These are phyloP conservation scores for Globisporangium lucens DNA, from an alignment of 352 stramenopile species.

Conservation along the genomic window DNA sequence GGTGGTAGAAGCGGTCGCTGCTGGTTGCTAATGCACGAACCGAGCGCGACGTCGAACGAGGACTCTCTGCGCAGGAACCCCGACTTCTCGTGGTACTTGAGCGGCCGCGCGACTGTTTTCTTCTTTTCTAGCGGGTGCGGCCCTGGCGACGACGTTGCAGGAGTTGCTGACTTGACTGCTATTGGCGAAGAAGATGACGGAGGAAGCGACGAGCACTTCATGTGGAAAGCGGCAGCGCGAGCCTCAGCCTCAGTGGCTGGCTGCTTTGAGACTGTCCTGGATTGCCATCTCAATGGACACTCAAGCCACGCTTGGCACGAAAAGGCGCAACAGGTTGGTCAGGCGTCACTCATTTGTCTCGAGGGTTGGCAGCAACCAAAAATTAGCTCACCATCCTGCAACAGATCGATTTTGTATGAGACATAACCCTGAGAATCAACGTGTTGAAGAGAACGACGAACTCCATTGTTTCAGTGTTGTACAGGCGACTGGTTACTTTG, in stretches of 20 bases:
- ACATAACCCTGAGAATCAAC: too few relatives aligned
- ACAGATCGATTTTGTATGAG: too few relatives aligned
- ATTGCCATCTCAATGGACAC: too few relatives aligned
- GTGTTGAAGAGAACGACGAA: too few relatives aligned
- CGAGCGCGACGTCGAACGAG: slow-evolving; percentile 5
- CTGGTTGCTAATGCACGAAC: background rate
- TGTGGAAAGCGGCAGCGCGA: background rate
- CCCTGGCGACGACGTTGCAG: background rate
- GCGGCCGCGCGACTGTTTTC: slow-evolving; percentile 34
- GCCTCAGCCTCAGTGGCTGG: background rate
- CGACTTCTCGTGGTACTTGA: slow-evolving; percentile 45
- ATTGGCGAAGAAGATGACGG: background rate
- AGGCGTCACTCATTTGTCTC: too few relatives aligned
- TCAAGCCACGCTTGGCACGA: background rate
- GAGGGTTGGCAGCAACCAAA: background rate
- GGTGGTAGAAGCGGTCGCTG: background rate
- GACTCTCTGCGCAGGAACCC: slow-evolving; percentile 42
- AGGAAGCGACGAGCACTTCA: background rate
- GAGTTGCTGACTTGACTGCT: background rate
- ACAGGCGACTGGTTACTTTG: too few relatives aligned
- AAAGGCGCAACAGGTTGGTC: background rate
- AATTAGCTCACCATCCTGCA: background rate
- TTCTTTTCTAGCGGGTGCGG: slow-evolving; percentile 11
- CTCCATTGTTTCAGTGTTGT: too few relatives aligned
- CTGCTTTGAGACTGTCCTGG: too few relatives aligned